Evolutionary conservation across 345 rosid species (phyloP).

Genomic region (Brassica napus): DNA sequence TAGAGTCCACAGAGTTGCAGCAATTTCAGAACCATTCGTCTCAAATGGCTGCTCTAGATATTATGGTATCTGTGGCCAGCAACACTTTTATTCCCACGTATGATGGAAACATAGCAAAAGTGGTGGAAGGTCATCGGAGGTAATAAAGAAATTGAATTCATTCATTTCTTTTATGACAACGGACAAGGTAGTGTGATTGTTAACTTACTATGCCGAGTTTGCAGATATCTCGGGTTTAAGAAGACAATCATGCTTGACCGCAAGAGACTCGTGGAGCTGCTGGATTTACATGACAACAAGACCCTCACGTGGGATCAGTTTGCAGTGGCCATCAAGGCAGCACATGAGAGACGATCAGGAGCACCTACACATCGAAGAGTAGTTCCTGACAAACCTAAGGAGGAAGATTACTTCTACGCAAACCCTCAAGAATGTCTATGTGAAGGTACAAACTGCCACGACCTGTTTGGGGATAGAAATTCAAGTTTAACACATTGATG

Average conservation of each 20-base stretch:
- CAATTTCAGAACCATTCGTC: conserved; percentile 95
- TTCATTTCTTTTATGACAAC: not conserved
- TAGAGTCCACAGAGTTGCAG: conserved; percentile 69
- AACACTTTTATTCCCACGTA: conserved; percentile 86
- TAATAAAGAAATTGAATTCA: conserved; percentile 21
- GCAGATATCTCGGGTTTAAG: conserved; percentile 82
- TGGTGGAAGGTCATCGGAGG: conserved; percentile 99
- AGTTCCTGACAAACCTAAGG: conserved; percentile 81
- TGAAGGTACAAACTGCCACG: conserved; percentile 59
- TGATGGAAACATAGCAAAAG: conserved; percentile 97
- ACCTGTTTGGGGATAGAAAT: conserved; percentile 47
- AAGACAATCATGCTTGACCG: conserved; percentile 70
- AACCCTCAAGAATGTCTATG: conserved; percentile 94
- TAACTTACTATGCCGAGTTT: not conserved
- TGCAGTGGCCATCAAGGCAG: conserved; percentile 55
- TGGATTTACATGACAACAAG: conserved; percentile 77
- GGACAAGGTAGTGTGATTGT: too few relatives aligned
- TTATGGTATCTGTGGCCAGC: conserved; percentile 91
- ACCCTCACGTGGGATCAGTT: conserved; percentile 72
- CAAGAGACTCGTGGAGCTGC: conserved; percentile 63
- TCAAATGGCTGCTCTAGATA: conserved; percentile 99
- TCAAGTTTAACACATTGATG: conserved; percentile 22
- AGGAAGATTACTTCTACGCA: conserved; percentile 96
- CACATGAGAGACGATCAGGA: conserved; percentile 72
- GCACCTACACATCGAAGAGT: conserved; percentile 63